These are phyloP conservation scores for Mucor velutinosus DNA, from an alignment of 371 early-diverging fungal species.

Conservation along the genomic window DNA sequence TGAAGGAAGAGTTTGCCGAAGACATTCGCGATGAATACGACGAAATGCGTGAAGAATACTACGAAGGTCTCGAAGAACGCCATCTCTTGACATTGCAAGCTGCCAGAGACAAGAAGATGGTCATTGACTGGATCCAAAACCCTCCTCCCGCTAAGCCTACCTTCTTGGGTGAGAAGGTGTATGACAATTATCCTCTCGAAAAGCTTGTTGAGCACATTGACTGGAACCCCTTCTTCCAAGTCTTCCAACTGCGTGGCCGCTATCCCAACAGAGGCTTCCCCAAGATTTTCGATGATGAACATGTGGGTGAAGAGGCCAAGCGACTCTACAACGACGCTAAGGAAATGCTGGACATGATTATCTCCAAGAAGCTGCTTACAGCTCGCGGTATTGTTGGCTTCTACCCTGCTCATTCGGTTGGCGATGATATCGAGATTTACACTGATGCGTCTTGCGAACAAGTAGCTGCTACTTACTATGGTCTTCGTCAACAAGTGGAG, in stretches of 20 bases:
- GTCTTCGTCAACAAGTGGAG: constrained; percentile 74
- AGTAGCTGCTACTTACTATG: constrained; percentile 73
- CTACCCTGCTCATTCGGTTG: constrained; percentile 86
- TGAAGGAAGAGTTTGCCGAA: constrained; percentile 77
- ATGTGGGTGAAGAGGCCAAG: constrained; percentile 90
- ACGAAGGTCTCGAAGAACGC: constrained; percentile 86
- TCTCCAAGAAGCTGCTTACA: constrained; percentile 65
- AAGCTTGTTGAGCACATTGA: constrained; percentile 80
- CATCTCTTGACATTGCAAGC: constrained; percentile 68
- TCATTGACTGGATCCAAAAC: constrained; percentile 68
- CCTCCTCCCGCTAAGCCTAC: constrained; percentile 73
- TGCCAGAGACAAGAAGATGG: constrained; percentile 64
- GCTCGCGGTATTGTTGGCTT: constrained; percentile 84
- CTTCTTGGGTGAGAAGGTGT: constrained; percentile 80
- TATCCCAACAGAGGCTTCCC: constrained; percentile 96
- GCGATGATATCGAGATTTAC: constrained; percentile 87
- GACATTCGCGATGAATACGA: constrained; percentile 92
- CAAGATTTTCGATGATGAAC: constrained; percentile 91
- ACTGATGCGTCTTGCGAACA: constrained; percentile 67
- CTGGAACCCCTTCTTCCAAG: constrained; percentile 97
- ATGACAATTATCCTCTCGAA: constrained; percentile 73
- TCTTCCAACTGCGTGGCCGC: constrained; percentile 92
- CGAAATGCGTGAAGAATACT: constrained; percentile 92
- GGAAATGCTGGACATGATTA: constrained; percentile 76
- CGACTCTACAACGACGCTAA: constrained; percentile 86